Evolutionary conservation across 2,329 filamentous ascomycete species (phyloP), one percentile per base, ranked within the genome.

Genomic region (Huntiella decipiens): DNA sequence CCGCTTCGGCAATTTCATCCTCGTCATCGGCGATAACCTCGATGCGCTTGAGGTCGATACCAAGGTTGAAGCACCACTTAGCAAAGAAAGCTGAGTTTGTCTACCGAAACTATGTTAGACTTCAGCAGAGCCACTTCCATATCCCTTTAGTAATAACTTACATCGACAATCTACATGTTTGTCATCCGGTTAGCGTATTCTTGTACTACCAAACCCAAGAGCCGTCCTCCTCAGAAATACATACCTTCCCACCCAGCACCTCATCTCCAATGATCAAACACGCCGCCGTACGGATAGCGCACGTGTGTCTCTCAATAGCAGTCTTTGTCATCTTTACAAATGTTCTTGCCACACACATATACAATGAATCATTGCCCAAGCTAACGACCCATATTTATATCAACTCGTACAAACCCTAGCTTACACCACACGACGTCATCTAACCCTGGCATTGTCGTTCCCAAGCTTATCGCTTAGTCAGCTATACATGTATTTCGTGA

Each of bases 181-280:
- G 11, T 6, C 22, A 31, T 19, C 19, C 17, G 10, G 35, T 46
- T 46, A 44, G 44, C 38, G 12, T 31, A 41, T 31, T 12, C 28
- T n/a, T n/a, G 22, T 31, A 41, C 17, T 28, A 13, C 15, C 8
- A n/a, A 31, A 6, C 19, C 12, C 39, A 11, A 31, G 39, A 41
- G 10, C 7, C 1, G 7, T 28, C 8, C 22, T 33, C 37, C 7
- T 8, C 13, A 15, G 3, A 8, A 15, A 31, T 7, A 44, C 66
- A 52, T 60, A 85, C 87, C 79, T 96, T 96, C 55, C 91, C 88
- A 16, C 86, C 87, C 3, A 96, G 69, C 4, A 96, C 86, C 61
- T 95, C 88, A 63, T 96, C 88, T n/a, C 88, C 88, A 55, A 98
- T 96, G 50, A 98, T 86, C 52, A 96, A 64, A 61, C 85, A 93